Percentiles rank a stretch among this genome's conserved stretches.
These are phyloP conservation scores for Scytalidium sp. DNA, from an alignment of 2,329 filamentous ascomycete genomes.

Conservation along the genomic window DNA sequence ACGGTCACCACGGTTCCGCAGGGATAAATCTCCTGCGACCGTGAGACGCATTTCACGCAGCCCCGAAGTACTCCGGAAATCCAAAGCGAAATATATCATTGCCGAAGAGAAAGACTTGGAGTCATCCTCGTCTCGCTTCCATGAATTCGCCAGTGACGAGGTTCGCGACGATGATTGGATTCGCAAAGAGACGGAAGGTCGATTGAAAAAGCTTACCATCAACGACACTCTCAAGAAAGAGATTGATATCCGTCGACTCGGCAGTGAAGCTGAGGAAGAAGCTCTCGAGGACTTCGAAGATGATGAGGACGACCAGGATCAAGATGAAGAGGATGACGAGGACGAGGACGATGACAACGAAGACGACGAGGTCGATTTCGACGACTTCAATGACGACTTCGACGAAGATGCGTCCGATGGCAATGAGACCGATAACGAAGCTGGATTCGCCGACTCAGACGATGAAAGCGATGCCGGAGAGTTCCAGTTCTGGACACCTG, in stretches of 20 bases:
- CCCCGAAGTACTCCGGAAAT: slow-evolving; percentile 34
- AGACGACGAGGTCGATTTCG: slow-evolving; percentile 58
- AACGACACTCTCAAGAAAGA: slow-evolving; percentile 89
- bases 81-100: slow-evolving; percentile 29
- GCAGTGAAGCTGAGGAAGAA: slow-evolving; percentile 88
- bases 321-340: slow-evolving; percentile 43
- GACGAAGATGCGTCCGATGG: slow-evolving; percentile 69
- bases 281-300: slow-evolving; percentile 68
- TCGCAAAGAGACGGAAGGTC: slow-evolving; percentile 55
- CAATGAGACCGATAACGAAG: slow-evolving; percentile 65
- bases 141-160: slow-evolving; percentile 86
- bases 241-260: slow-evolving; percentile 80
- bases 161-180: slow-evolving; percentile 91
- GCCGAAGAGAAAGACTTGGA: slow-evolving; percentile 24
- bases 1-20: slow-evolving; percentile 11
- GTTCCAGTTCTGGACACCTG: slow-evolving; percentile 60
- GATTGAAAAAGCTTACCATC: slow-evolving; percentile 74
- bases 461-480: slow-evolving; percentile 64
- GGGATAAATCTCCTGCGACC: slow-evolving; percentile 21
- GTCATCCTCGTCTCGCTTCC: slow-evolving; percentile 60
- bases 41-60: slow-evolving; percentile 35
- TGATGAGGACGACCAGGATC: slow-evolving; percentile 38
- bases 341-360: slow-evolving; percentile 48
- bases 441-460: slow-evolving; percentile 68
- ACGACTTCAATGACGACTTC: slow-evolving; percentile 46